These are phyloP conservation scores for Xylariomycetidae sp. DNA, from an alignment of 2,329 filamentous ascomycete species.

Conservation along the genomic window DNA sequence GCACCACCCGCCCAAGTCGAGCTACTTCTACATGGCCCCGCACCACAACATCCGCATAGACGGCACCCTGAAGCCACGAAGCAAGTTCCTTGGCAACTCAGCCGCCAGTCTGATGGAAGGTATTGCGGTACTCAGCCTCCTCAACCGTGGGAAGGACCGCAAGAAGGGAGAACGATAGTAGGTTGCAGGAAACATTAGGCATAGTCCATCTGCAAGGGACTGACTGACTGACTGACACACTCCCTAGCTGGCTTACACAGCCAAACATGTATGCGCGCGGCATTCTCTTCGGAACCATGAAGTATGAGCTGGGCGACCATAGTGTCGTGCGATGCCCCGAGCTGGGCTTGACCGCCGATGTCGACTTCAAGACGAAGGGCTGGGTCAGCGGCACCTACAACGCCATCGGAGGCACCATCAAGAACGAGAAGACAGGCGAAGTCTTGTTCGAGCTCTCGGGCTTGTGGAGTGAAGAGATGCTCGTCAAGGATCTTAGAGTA, in stretches of 20 bases:
- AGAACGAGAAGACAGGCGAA: conserved; percentile 80
- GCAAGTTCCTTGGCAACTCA: conserved; percentile 93
- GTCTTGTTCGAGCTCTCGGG: conserved; percentile 87
- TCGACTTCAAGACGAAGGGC: conserved; percentile 98
- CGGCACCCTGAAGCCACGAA: conserved; percentile 88
- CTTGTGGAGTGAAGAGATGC: conserved; percentile 93
- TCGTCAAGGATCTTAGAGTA: conserved; percentile 75
- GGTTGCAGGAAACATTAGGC: conserved; percentile 27
- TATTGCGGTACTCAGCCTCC: conserved; percentile 74
- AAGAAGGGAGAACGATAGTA: conserved; percentile 80
- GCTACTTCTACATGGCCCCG: conserved; percentile 97
- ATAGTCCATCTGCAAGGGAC: neutral
- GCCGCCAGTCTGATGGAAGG: conserved; percentile 98
- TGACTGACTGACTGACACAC: too few species aligned
- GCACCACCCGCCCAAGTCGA: conserved; percentile 96
- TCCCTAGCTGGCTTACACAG: conserved; percentile 75
- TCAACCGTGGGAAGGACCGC: conserved; percentile 66
- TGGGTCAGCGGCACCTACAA: conserved; percentile 97
- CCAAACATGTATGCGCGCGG: conserved; percentile 99
- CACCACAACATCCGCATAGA: conserved; percentile 93
- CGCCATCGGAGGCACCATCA: conserved; percentile 86
- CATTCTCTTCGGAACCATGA: conserved; percentile 98
- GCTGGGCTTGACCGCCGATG: conserved; percentile 75
- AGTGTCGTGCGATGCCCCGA: conserved; percentile 90
- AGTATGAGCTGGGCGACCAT: conserved; percentile 96